phyloP scores from a whole-genome alignment of 257 asterid species.

The Penstemon davidsonii region DNA sequence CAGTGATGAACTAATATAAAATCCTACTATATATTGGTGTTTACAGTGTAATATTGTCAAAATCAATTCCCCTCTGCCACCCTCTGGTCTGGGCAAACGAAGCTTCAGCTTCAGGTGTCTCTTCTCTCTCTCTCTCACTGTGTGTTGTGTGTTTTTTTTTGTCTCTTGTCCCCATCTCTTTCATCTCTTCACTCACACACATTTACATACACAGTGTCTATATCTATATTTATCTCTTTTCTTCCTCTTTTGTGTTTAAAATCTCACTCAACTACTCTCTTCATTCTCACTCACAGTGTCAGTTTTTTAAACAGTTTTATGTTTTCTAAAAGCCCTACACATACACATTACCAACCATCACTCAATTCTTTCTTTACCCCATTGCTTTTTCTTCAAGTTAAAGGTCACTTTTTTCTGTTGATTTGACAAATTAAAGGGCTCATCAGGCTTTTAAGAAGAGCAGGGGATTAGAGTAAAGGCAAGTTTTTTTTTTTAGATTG shows the following conservation, averaged over 20 bases:
- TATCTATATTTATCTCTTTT: neutral
- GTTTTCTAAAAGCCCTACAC: constrained; percentile 34
- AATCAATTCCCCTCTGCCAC: constrained; percentile 52
- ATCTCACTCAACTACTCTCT: neutral
- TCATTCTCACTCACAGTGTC: constrained; percentile 26
- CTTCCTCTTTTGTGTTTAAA: no score
- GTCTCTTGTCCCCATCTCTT: constrained; percentile 33
- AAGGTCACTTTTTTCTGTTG: constrained; percentile 22
- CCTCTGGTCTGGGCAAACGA: constrained; percentile 61
- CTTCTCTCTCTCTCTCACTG: constrained; percentile 28
- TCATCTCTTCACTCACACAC: no score
- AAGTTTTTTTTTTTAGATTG: no score
- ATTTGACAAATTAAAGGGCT: constrained; percentile 34
- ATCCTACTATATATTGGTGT: neutral
- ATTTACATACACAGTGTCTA: no score
- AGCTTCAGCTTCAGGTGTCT: constrained; percentile 54
- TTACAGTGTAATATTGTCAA: constrained; percentile 42
- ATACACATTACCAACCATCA: constrained; percentile 24
- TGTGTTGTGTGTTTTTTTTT: constrained; percentile 29
- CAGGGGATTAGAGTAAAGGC: neutral
- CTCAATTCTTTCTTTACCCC: constrained; percentile 14
- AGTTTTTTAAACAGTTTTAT: constrained; percentile 25
- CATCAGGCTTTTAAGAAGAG: neutral
- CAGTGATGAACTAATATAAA: no score
- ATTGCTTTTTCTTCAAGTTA: constrained; percentile 43